phyloP scores from a whole-genome alignment of 192 early-diverging fungal species.

The Geosiphon pyriformis region DNA sequence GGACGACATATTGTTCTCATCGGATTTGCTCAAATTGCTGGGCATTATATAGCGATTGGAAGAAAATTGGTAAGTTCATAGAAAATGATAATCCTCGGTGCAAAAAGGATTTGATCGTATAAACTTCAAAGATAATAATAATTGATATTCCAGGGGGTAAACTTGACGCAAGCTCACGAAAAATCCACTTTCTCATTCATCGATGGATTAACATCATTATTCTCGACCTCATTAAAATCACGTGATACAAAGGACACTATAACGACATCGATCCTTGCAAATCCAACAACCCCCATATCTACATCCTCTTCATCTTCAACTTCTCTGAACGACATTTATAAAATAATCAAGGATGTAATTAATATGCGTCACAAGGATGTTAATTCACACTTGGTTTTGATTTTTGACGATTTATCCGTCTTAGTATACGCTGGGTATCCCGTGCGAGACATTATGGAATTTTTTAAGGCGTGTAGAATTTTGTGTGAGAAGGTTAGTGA shows the following conservation, averaged over 20 bases:
- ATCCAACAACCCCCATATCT: constrained; percentile 8
- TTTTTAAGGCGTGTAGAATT: constrained; percentile 40
- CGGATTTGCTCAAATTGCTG: constrained; percentile 51
- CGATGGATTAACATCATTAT: constrained; percentile 45
- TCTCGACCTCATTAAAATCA: background rate
- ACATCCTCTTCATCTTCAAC: constrained; percentile 15
- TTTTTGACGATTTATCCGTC: constrained; percentile 51
- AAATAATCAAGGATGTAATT: constrained; percentile 28
- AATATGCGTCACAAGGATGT: constrained; percentile 4
- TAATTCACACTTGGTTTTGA: constrained; percentile 35
- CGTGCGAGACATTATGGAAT: constrained; percentile 30
- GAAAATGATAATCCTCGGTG: background rate
- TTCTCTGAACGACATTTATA: constrained; percentile 34
- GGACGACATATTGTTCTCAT: constrained; percentile 49
- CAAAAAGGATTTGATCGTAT: background rate
- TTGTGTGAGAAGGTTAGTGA: constrained; percentile 34
- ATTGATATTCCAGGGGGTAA: constrained; percentile 46
- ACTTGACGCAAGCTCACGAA: constrained; percentile 40
- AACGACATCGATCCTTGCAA: constrained; percentile 19
- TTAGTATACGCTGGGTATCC: constrained; percentile 44
- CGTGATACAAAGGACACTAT: constrained; percentile 25
- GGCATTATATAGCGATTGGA: constrained; percentile 53
- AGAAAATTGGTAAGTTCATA: constrained; percentile 48
- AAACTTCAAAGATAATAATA: no score
- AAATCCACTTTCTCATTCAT: constrained; percentile 46